Evolutionary conservation across 2,329 filamentous ascomycete species (phyloP).

Genomic region (Plectosphaerella cucumerina): DNA sequence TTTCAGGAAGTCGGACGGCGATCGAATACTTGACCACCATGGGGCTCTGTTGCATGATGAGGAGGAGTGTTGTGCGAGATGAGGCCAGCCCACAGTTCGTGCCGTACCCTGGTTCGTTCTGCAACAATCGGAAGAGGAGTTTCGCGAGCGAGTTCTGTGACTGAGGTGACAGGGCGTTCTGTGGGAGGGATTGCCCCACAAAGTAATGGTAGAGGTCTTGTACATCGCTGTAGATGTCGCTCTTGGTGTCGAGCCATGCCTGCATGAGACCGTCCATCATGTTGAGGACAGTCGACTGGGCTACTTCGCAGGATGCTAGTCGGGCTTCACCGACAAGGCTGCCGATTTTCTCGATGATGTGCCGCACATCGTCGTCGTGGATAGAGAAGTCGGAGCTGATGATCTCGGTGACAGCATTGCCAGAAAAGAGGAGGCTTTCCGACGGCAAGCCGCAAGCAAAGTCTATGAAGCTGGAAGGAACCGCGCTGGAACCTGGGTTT

Average conservation of each 20-base stretch:
- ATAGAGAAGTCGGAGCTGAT: conserved; percentile 50
- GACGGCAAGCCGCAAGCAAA: conserved; percentile 43
- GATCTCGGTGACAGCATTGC: conserved; percentile 45
- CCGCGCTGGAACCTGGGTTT: conserved; percentile 38
- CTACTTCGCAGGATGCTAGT: conserved; percentile 71
- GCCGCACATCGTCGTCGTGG: conserved; percentile 38
- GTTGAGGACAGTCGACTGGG: conserved; percentile 63
- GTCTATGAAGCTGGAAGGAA: conserved; percentile 48
- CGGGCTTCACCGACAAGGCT: conserved; percentile 50
- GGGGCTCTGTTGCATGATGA: conserved; percentile 61
- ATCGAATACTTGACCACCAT: conserved; percentile 74
- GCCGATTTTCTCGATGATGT: conserved; percentile 47
- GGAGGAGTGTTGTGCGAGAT: conserved; percentile 67
- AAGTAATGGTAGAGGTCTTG: conserved; percentile 79
- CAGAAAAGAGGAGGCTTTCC: conserved; percentile 51
- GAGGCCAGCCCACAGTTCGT: conserved; percentile 52
- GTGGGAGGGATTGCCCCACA: conserved; percentile 61
- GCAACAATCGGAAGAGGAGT: conserved; percentile 68
- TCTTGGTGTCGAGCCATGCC: conserved; percentile 58
- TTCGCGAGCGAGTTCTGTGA: conserved; percentile 63
- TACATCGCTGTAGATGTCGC: conserved; percentile 60
- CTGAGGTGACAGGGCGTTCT: conserved; percentile 64
- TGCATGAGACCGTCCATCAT: conserved; percentile 60
- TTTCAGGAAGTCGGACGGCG: conserved; percentile 60
- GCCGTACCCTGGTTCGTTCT: conserved; percentile 63